Percentiles rank a stretch among this genome's conserved stretches.
Conservation (phyloP, 2,329 filamentous ascomycete species). For the Xylariaceae sp. region DNA sequence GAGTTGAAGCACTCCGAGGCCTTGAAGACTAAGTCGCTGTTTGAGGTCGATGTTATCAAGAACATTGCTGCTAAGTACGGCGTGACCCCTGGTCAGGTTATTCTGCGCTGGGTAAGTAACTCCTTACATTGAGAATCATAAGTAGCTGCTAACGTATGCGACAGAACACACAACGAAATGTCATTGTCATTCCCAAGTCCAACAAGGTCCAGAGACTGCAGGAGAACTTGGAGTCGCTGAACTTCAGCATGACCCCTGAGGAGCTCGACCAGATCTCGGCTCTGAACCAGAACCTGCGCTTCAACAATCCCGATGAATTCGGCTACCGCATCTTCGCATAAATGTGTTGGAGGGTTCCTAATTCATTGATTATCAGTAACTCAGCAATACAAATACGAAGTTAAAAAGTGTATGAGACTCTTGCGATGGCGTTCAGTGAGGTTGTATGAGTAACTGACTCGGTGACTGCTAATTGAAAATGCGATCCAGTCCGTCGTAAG, state of each 20-base stretch:
- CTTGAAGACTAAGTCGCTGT: constrained; percentile 28
- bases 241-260: constrained; percentile 46
- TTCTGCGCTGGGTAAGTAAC: constrained; percentile 53
- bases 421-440: no score
- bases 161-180: constrained; percentile 49
- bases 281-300: constrained; percentile 47
- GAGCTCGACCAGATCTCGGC: constrained; percentile 51
- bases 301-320: constrained; percentile 46
- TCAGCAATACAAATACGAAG: no score
- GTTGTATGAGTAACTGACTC: no score
- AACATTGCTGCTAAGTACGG: constrained; percentile 48
- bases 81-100: constrained; percentile 58
- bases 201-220: constrained; percentile 47
- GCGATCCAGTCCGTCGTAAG: neutral
- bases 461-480: neutral
- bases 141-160: neutral
- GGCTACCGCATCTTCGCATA: constrained; percentile 32
- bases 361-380: neutral
- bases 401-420: no score
- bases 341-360: neutral
- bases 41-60: constrained; percentile 41
- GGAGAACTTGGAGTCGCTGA: constrained; percentile 50
- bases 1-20: constrained; percentile 28
- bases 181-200: constrained; percentile 59
- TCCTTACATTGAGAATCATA: neutral